These are phyloP conservation scores for Alternaria sp. DNA, from an alignment of 2,329 filamentous ascomycete genomes.

Conservation along the genomic window DNA sequence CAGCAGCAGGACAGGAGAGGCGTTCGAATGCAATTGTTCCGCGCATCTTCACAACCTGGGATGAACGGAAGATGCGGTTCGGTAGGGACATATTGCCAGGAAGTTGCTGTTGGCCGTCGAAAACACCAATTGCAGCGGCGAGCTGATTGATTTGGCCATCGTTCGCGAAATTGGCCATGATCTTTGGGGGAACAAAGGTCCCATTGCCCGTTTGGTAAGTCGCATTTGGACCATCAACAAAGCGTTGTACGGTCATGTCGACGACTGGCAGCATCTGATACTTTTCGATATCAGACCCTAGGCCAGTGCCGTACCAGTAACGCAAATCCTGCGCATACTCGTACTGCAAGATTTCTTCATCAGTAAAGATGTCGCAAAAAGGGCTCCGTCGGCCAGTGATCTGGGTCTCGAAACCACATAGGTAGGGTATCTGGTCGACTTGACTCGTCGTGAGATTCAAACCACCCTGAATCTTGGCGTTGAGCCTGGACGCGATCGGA, in stretches of 20 bases:
- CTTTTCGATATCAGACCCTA: slow-evolving; percentile 62
- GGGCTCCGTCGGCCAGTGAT: slow-evolving; percentile 68
- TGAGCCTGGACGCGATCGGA: slow-evolving; percentile 63
- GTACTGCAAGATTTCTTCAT: slow-evolving; percentile 69
- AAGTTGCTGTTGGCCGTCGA: slow-evolving; percentile 64
- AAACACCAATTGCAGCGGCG: slow-evolving; percentile 67
- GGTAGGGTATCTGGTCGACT: slow-evolving; percentile 68
- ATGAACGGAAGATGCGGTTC: slow-evolving; percentile 63
- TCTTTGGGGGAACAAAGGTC: slow-evolving; percentile 61
- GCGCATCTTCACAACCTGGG: slow-evolving; percentile 68
- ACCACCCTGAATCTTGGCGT: slow-evolving; percentile 62
- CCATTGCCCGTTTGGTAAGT: slow-evolving; percentile 60
- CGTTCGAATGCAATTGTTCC: slow-evolving; percentile 73
- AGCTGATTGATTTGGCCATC: slow-evolving; percentile 73
- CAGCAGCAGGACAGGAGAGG: slow-evolving; percentile 59
- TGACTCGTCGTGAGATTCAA: slow-evolving; percentile 65
- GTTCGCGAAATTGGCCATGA: slow-evolving; percentile 71
- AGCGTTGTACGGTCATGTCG: slow-evolving; percentile 61
- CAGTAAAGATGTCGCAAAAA: slow-evolving; percentile 69
- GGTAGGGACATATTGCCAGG: slow-evolving; percentile 58
- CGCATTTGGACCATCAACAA: slow-evolving; percentile 62
- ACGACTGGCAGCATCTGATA: slow-evolving; percentile 71
- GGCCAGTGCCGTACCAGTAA: slow-evolving; percentile 73
- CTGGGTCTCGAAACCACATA: slow-evolving; percentile 77
- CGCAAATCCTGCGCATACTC: slow-evolving; percentile 74